A percentile compares a stretch with the other conserved stretches of the same genome.
Evolutionary conservation across 805 yeast genomes (phyloP).

Genomic region (Sugiyamaella qingdaonensis): DNA sequence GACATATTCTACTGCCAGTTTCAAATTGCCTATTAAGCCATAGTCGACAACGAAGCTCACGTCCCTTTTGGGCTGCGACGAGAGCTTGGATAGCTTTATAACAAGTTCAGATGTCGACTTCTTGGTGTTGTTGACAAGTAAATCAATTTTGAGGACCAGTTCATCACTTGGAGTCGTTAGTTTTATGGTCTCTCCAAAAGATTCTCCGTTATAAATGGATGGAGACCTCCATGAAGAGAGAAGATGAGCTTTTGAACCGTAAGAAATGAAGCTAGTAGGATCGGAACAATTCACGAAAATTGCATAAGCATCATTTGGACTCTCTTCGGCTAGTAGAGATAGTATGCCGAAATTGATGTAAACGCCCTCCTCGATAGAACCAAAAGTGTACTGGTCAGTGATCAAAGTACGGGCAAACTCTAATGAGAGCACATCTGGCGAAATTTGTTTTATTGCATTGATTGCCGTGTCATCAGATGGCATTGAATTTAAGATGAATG

Average conservation of each 20-base stretch:
- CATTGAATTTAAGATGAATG: not conserved
- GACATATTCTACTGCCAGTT: conserved; percentile 58
- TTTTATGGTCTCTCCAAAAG: conserved; percentile 65
- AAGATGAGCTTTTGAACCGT: too few relatives aligned
- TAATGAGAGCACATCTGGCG: not conserved
- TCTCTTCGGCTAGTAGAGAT: conserved; percentile 16
- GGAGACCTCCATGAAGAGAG: conserved; percentile 58
- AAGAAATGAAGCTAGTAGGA: not conserved
- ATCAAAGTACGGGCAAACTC: conserved; percentile 29
- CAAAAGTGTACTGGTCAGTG: not conserved
- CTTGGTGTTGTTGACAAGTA: conserved; percentile 42
- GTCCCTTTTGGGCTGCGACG: not conserved
- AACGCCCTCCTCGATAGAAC: conserved; percentile 19
- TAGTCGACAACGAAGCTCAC: conserved; percentile 15
- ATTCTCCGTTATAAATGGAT: conserved; percentile 67
- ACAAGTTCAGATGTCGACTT: not conserved
- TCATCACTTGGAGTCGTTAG: conserved; percentile 53
- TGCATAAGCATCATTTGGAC: conserved; percentile 39
- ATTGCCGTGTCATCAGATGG: not conserved
- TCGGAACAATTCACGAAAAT: conserved; percentile 37
- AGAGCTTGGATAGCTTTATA: not conserved
- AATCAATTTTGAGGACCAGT: conserved; percentile 51
- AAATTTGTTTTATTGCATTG: not conserved
- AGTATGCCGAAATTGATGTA: conserved; percentile 24
- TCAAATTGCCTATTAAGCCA: conserved; percentile 23